Conservation (phyloP, 2,329 filamentous ascomycete genomes). For the Ophiostoma pallidulum region DNA sequence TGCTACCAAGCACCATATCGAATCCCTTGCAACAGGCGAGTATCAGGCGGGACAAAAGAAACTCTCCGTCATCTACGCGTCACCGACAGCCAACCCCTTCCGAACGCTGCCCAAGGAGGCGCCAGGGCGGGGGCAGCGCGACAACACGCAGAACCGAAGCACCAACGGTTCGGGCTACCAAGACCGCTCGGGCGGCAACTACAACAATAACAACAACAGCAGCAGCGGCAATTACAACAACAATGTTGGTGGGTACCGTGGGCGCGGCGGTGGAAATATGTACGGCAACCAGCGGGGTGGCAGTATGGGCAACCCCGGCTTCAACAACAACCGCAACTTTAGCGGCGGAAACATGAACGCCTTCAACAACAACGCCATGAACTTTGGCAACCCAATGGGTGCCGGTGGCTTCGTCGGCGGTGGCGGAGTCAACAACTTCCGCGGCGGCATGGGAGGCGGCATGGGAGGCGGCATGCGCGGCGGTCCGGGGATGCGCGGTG, state of each 20-base stretch:
- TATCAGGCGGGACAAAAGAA: conserved; percentile 55
- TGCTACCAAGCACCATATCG: conserved; percentile 73
- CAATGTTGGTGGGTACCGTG: conserved; percentile 14
- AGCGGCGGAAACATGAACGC: conserved; percentile 35
- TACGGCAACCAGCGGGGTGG: conserved; percentile 30
- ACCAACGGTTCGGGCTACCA: conserved; percentile 38
- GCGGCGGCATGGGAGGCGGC: conserved; percentile 40
- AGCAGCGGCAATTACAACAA: conserved; percentile 25
- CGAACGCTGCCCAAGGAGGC: conserved; percentile 84
- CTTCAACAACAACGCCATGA: conserved; percentile 21
- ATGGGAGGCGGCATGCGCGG: conserved; percentile 40
- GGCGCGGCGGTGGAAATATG: conserved; percentile 15
- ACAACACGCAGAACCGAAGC: conserved; percentile 47
- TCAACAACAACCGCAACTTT: conserved; percentile 34
- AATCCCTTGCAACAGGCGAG: conserved; percentile 47
- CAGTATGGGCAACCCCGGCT: conserved; percentile 25
- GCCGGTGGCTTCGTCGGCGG: conserved; percentile 32
- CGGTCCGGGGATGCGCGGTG: conserved; percentile 38
- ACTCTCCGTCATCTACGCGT: conserved; percentile 64
- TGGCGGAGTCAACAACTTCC: conserved; percentile 37
- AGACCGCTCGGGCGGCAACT: conserved; percentile 36
- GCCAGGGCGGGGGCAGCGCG: conserved; percentile 58
- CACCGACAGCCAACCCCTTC: conserved; percentile 74
- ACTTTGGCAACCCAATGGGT: conserved; percentile 36
- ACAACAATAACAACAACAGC: conserved; percentile 36